Conservation (phyloP, 108 stramenopile species). For the Nannochloropsis salina region DNA sequence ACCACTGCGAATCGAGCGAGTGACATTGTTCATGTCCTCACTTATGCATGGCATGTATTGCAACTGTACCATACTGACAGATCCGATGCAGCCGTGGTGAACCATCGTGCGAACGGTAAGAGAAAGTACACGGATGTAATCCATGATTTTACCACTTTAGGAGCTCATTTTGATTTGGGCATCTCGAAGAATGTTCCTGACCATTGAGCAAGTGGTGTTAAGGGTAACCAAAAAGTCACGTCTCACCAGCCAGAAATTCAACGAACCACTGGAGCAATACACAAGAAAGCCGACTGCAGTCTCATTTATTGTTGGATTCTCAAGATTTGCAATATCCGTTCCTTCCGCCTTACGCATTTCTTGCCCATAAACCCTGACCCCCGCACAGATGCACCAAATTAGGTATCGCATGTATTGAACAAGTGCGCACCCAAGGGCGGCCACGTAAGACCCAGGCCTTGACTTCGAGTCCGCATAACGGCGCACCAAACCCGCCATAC, state of each 20-base stretch:
- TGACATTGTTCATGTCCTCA: no score
- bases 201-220: no score
- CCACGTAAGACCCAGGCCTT: background rate
- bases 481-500: background rate
- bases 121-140: background rate
- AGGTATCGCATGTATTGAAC: background rate
- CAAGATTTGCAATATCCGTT: no score
- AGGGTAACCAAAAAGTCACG: no score
- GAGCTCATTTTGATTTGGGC: no score
- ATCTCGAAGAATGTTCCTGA: no score
- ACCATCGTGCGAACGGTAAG: background rate
- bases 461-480: background rate
- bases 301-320: no score
- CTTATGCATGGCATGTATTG: background rate
- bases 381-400: constrained; percentile 6
- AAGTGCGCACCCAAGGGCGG: constrained; percentile 12
- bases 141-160: no score
- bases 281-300: no score
- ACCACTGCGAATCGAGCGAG: no score
- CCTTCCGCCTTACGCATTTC: background rate
- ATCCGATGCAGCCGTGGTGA: background rate
- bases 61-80: background rate
- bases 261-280: no score
- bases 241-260: no score
- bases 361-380: background rate